Evolutionary conservation across 306 rosid species (phyloP).

Genomic region (Prunus dulcis): DNA sequence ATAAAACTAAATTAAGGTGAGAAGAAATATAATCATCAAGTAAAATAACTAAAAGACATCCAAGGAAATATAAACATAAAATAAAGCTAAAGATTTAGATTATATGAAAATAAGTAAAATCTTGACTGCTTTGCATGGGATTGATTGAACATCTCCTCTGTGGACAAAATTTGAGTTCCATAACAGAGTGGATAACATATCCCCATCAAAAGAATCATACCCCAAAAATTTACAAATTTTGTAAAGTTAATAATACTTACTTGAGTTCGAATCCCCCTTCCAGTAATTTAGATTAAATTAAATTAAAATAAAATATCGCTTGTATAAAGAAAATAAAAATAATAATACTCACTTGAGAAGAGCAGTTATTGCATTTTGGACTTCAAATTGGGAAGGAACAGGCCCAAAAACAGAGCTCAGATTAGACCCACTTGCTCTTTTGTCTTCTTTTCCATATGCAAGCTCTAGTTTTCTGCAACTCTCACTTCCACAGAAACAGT

Average conservation of each 20-base stretch:
- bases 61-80: too few species aligned
- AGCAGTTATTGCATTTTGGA: constrained; percentile 45
- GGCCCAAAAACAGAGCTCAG: constrained; percentile 32
- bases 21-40: too few species aligned
- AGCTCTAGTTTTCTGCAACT: constrained; percentile 10
- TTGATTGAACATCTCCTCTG: too few species aligned
- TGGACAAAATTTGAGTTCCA: not conserved
- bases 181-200: too few species aligned
- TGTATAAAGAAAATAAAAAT: too few species aligned
- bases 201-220: not conserved
- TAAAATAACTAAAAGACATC: too few species aligned
- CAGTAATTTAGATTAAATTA: too few species aligned
- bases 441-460: constrained; percentile 14
- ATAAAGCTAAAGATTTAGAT: too few species aligned
- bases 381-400: constrained; percentile 57
- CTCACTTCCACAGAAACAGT: constrained; percentile 21
- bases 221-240: not conserved
- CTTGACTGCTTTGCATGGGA: not conserved
- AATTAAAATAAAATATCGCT: too few species aligned
- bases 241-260: constrained; percentile 32
- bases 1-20: not conserved
- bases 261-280: not conserved
- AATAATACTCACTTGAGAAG: constrained; percentile 46
- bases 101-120: too few species aligned
- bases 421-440: constrained; percentile 11